Conservation (phyloP, 345 rosid genomes). For the Euclidium syriacum region DNA sequence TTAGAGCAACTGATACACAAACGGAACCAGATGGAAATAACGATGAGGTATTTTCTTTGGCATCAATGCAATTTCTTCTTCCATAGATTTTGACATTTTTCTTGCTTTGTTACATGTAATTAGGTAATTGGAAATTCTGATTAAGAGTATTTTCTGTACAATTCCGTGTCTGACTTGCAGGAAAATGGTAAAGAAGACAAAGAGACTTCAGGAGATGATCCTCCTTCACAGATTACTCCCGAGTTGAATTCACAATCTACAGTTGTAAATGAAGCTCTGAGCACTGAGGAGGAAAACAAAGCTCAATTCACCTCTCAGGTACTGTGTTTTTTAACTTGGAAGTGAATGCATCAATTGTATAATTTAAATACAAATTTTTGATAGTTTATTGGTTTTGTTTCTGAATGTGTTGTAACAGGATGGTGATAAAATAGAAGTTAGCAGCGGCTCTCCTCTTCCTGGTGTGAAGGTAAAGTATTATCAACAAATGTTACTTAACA, state of each 20-base stretch:
- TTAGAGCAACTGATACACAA: conserved; percentile 59
- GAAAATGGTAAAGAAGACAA: conserved; percentile 40
- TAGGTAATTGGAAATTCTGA: not conserved
- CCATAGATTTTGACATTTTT: not conserved
- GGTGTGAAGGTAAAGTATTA: conserved; percentile 87
- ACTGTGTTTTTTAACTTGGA: conserved; percentile 13
- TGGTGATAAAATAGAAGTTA: conserved; percentile 48
- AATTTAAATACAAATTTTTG: too few relatives aligned
- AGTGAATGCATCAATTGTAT: not conserved
- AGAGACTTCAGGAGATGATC: conserved; percentile 37
- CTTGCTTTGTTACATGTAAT: not conserved
- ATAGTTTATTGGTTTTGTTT: conserved; percentile 10
- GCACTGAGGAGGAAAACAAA: conserved; percentile 34
- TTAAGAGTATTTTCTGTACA: not conserved
- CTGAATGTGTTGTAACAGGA: conserved; percentile 43
- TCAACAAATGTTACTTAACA: not conserved
- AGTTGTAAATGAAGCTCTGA: conserved; percentile 31
- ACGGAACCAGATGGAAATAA: conserved; percentile 72
- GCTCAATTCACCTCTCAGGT: conserved; percentile 52
- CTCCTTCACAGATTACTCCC: conserved; percentile 29
- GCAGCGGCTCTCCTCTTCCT: conserved; percentile 90
- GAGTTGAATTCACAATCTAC: conserved; percentile 42
- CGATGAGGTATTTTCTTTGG: conserved; percentile 47
- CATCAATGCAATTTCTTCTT: not conserved
- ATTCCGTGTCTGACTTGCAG: conserved; percentile 29